Evolutionary conservation across 257 asterid genomes (phyloP).

Genomic region (Cinchona pubescens): DNA sequence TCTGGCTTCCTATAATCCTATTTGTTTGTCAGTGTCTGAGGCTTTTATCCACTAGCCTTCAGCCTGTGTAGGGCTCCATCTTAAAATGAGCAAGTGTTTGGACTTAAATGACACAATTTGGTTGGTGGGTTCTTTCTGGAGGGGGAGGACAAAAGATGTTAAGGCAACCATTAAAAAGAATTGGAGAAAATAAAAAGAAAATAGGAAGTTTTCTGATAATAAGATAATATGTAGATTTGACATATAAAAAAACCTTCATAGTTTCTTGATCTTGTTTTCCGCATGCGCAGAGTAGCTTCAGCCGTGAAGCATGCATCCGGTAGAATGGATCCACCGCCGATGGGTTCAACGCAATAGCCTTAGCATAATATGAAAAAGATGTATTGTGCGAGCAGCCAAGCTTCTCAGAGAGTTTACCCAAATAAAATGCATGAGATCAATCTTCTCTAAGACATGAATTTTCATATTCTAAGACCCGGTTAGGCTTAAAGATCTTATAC

Average conservation of each 20-base stretch:
- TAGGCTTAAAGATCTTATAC: constrained; percentile 20
- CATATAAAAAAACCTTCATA: constrained; percentile 56
- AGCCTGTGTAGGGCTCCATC: neutral
- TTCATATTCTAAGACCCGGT: constrained; percentile 19
- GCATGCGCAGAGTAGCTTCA: constrained; percentile 73
- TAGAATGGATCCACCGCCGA: constrained; percentile 96
- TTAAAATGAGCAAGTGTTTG: no score
- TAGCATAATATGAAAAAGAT: constrained; percentile 70
- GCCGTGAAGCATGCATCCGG: constrained; percentile 95
- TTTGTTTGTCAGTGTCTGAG: neutral
- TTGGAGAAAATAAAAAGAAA: no score
- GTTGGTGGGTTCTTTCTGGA: no score
- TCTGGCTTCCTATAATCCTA: neutral
- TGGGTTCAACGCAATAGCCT: constrained; percentile 82
- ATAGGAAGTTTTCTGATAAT: neutral
- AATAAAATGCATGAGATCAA: constrained; percentile 93
- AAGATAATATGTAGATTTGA: no score
- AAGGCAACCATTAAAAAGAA: no score
- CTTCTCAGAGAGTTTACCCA: constrained; percentile 92
- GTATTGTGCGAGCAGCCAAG: constrained; percentile 66
- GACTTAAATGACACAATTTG: neutral
- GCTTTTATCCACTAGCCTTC: neutral
- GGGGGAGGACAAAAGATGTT: neutral
- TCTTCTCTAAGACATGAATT: constrained; percentile 69
- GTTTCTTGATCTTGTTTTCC: constrained; percentile 70